Conservation (phyloP, 148 eudicot genomes). For the Rhododendron williamsianum region DNA sequence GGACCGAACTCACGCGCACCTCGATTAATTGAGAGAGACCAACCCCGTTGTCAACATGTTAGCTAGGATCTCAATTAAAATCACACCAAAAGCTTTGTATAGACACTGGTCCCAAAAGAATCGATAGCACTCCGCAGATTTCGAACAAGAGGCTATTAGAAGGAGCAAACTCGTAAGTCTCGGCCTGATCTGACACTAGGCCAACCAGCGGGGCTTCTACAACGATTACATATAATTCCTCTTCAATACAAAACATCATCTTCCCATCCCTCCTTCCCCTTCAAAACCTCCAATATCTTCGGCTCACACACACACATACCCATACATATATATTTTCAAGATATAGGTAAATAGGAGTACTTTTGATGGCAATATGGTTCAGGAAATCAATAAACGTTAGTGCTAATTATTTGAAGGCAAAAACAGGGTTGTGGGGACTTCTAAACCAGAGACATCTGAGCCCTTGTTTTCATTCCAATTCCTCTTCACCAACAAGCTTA, state of each 20-base stretch:
- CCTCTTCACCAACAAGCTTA: neutral
- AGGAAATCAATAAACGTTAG: conserved; percentile 23
- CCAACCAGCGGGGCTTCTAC: too few species aligned
- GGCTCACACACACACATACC: neutral
- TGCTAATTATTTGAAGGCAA: neutral
- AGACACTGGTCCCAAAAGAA: too few species aligned
- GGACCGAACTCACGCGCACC: too few species aligned
- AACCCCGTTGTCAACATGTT: too few species aligned
- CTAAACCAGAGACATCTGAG: neutral
- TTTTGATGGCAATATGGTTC: conserved; percentile 27
- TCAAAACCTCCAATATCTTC: neutral
- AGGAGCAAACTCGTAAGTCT: too few species aligned
- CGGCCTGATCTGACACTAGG: too few species aligned
- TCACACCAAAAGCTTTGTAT: too few species aligned
- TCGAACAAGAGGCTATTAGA: too few species aligned
- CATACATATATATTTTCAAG: neutral
- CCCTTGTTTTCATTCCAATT: neutral
- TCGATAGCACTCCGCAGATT: too few species aligned
- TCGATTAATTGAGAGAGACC: too few species aligned
- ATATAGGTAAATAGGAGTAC: neutral
- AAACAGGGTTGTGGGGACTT: neutral
- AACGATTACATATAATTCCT: neutral
- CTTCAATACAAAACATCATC: neutral
- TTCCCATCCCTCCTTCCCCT: neutral
- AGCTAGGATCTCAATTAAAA: too few species aligned